Evolutionary conservation across 2,329 filamentous ascomycete genomes (phyloP), one percentile per base, ranked within the genome.

Genomic region (Colletotrichum viniferum): DNA sequence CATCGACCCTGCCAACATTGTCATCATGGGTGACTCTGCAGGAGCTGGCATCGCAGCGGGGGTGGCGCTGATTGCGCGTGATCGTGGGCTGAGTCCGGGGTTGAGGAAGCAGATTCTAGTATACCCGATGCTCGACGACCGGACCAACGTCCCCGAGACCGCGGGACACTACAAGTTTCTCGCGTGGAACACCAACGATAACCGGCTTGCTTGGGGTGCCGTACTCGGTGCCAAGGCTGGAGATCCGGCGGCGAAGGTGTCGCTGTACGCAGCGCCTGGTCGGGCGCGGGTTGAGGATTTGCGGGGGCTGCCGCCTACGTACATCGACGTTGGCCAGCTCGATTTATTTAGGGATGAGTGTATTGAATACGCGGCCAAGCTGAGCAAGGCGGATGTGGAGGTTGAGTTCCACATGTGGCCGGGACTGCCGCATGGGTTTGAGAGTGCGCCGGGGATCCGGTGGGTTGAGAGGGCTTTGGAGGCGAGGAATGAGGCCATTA

Each of bases 321-420:
- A 85, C 32, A 79, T 87, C 0, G 86, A 87, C 18, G 79, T 84
- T 5, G 85, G 85, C 12, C 77, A 78, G 6, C 74, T 86, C 58
- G 85, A 87, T 61, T 38, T 87, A 16, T 87, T 87, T 73, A 60
- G 79, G 12, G 81, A 81, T 9, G 85, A 86, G 77, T 71, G 72
- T n/a, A 14, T 83, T 1, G 77, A 78, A 60, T 86, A 81, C 75
- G 85, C 79, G 18, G 69, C 64, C 21, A 78, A 82, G 52, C 79
- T 87, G 18, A 78, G 78, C 13, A 75, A 79, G 71, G 84, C 79
- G 9, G 80, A 81, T 2, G 78, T 85, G 5, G 79, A 82, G 36
- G 81, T 85, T 2, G 86, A 87, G 77, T 79, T 86, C 8, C 85
- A 86, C 66, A 48, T 87, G 58, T 87, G 86, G 76, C 80, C 81